Conservation (phyloP, 2,329 filamentous ascomycete species). For the Colletotrichum eleusines region DNA sequence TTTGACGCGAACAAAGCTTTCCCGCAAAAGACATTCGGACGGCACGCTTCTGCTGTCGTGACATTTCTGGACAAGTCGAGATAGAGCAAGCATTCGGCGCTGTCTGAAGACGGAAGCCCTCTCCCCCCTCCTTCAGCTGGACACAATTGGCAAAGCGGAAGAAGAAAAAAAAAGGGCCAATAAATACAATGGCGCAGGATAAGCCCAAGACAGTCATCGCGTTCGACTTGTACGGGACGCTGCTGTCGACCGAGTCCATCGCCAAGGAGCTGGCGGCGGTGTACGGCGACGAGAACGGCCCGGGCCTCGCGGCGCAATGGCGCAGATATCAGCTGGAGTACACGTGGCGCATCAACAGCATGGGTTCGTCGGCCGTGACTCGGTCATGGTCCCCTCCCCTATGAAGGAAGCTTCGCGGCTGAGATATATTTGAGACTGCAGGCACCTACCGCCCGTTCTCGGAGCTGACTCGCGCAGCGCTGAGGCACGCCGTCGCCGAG, state of each 20-base stretch:
- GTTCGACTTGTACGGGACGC: constrained; percentile 81
- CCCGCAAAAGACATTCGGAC: constrained; percentile 14
- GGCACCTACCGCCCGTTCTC: constrained; percentile 72
- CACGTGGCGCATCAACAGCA: constrained; percentile 80
- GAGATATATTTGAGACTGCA: constrained; percentile 48
- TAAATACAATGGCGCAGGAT: constrained; percentile 1
- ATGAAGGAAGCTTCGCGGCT: not conserved
- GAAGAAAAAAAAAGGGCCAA: not conserved
- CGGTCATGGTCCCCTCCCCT: not conserved
- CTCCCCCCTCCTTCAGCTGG: not conserved
- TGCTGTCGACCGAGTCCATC: constrained; percentile 79
- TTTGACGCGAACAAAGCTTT: not conserved
- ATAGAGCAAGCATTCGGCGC: not conserved
- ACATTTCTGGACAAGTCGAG: constrained; percentile 4
- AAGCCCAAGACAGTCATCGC: constrained; percentile 65
- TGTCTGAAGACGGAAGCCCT: not conserved
- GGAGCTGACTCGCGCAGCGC: constrained; percentile 71
- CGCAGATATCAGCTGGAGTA: constrained; percentile 81
- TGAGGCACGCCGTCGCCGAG: constrained; percentile 74
- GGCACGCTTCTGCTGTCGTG: not conserved
- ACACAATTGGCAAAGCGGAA: not conserved
- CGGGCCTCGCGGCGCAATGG: constrained; percentile 70
- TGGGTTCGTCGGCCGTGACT: constrained; percentile 65
- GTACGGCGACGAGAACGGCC: constrained; percentile 69
- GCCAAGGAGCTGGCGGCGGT: constrained; percentile 67